Base-by-base conservation (phyloP, 1,284 basidiomycete species). In the Rhodotorula mucilaginosa region DNA sequence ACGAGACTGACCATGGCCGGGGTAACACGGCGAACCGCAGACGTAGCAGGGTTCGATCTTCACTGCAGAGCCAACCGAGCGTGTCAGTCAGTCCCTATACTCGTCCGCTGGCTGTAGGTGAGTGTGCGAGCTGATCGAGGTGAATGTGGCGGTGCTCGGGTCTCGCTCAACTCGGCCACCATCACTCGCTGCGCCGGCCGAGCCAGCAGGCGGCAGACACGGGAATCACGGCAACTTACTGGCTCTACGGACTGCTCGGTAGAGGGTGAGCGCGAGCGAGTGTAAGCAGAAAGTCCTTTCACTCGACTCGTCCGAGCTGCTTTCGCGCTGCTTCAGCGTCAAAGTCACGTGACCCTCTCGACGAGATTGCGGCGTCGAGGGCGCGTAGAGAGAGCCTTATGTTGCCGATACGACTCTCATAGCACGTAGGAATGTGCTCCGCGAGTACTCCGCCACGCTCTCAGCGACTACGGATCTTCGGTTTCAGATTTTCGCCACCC, bases 1-100 rank as follows among this genome's bases (percentile, higher is more conserved):
- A 59, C 44, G 18, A 29, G 26, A 74, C 84, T 71, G 74, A 89
- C 92, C 93, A 80, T 96, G 93, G 19, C 95, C 95, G 8, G 95
- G 96, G 81, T 98, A 98, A 79, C 96, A 90, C 80, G 87, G 93
- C 73, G 89, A 90, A 65, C 93, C 96, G 84, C 95, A 98, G 69
- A 84, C 83, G 77, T 80, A 83, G 78, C 83, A 83, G 70, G 82
- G 82, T 64, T 81, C 79, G 67, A 83, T 81, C 73, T 81, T 80
- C 77, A 78, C 67, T 54, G 57, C 16, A 16, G 34, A 4, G 23
- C 5, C 34, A 3, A 5, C 1, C 21, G 1, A 5, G 1, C 1
- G 21, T 6, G 60, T 61, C 60, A 66, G 58, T 26, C 34, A 1
- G 23, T 29, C 54, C 34, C 26, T 31, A 15, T 31, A 23, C 57